Base-by-base conservation (phyloP, 495 filamentous ascomycete species). In the Podospora australis region DNA sequence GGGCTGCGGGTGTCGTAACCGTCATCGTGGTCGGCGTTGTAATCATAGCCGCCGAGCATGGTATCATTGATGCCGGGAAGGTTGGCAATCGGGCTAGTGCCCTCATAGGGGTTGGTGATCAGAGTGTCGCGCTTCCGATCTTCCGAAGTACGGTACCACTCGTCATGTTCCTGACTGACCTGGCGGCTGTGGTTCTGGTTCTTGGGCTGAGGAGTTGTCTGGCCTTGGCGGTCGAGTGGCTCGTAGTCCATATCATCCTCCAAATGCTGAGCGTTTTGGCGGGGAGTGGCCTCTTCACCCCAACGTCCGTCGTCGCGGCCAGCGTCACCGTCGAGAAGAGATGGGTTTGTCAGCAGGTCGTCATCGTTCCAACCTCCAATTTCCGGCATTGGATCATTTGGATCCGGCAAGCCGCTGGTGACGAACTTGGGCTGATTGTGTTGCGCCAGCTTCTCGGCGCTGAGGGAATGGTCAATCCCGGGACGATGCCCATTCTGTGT, bases 391-490 rank as follows among this genome's bases (percentile, higher is more conserved):
- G 79, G 80, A 59, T 84, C 69, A 30, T 78, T 53, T 20, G 72
- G 60, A 54, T 78, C 73, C 11, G 84, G 84, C 38, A 88, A 49
- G 48, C 79, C 77, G 62, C 70, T 90, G 17, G 82, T 74, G 20
- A 69, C 74, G 67, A 90, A 60, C 49, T 73, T 71, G 14, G 76
- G 70, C 1, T 73, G 66, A 10, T 80, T 66, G 16, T 83, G 75
- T 16, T 82, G 77, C 23, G 77, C 67, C 17, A 85, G 81, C 38
- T 78, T 73, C 35, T 86, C 79, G 26, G 87, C 70, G 57, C 86
- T 90, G 50, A 87, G 84, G n/a, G 86, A 85, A 16, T n/a, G 11
- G 9, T 86, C 88, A 20, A 75, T 73, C 17, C 77, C 74, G n/a
- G 73, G 70, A 38, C 63, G 62, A 25, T 65, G 65, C 0, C 67